Evolutionary conservation across 2,329 filamentous ascomycete genomes (phyloP).

Genomic region (Huntiella decipiens): DNA sequence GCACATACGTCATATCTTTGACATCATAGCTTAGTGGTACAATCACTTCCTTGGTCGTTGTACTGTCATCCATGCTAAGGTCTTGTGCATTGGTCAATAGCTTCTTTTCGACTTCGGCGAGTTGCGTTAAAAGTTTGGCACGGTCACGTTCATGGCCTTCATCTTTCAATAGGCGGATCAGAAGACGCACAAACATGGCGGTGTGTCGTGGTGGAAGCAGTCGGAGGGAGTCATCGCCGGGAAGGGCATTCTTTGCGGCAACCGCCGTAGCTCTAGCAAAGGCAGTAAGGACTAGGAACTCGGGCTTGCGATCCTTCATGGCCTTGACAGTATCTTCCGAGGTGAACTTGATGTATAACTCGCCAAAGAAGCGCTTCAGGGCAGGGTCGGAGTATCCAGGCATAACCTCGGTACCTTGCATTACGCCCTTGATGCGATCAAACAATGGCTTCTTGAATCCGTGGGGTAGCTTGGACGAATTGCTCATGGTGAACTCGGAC

Average conservation of each 20-base stretch:
- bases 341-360: constrained; percentile 84
- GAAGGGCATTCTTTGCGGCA: constrained; percentile 52
- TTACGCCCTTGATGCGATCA: constrained; percentile 62
- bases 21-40: constrained; percentile 78
- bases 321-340: constrained; percentile 72
- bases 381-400: constrained; percentile 80
- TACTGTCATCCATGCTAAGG: constrained; percentile 29
- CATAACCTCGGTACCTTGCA: constrained; percentile 64
- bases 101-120: constrained; percentile 78
- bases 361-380: constrained; percentile 84
- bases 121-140: constrained; percentile 61
- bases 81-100: constrained; percentile 88
- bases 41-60: constrained; percentile 59
- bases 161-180: constrained; percentile 61
- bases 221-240: constrained; percentile 78
- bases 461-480: constrained; percentile 35
- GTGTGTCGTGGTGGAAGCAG: constrained; percentile 83
- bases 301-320: constrained; percentile 82
- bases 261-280: constrained; percentile 84
- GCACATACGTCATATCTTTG: constrained; percentile 90
- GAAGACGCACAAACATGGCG: constrained; percentile 77
- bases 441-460: constrained; percentile 33
- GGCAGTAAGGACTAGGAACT: constrained; percentile 88
- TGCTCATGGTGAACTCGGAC: constrained; percentile 5
- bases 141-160: constrained; percentile 72